Percentiles rank a stretch among this genome's conserved stretches.
These are phyloP conservation scores for Mycena kentingensis DNA, from an alignment of 768 basidiomycete genomes.

Conservation along the genomic window DNA sequence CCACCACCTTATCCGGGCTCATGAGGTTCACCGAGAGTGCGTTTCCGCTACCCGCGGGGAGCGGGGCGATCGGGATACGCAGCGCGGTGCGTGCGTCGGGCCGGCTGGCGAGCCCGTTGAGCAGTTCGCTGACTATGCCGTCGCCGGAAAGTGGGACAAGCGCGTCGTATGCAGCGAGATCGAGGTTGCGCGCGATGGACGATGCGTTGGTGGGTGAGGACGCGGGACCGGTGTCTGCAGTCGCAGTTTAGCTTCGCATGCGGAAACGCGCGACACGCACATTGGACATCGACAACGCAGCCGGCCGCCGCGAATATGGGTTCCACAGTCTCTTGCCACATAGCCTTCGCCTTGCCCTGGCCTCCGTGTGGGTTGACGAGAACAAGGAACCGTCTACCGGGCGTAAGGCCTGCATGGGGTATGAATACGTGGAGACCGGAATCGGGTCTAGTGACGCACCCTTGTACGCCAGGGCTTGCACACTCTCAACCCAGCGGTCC, in stretches of 20 bases:
- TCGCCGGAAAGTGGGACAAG: constrained; percentile 59
- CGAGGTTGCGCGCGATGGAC: constrained; percentile 43
- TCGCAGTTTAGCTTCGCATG: background rate
- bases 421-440: background rate
- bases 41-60: constrained; percentile 62
- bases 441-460: background rate
- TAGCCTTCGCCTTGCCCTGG: constrained; percentile 49
- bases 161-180: constrained; percentile 48
- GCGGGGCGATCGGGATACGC: constrained; percentile 50
- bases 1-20: constrained; percentile 49
- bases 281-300: constrained; percentile 45
- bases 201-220: constrained; percentile 45
- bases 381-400: constrained; percentile 45
- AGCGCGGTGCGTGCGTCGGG: constrained; percentile 46
- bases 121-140: constrained; percentile 58
- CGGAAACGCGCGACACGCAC: constrained; percentile 34
- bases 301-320: constrained; percentile 57
- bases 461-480: constrained; percentile 16
- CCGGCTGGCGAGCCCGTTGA: constrained; percentile 58
- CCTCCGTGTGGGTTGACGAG: constrained; percentile 62
- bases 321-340: constrained; percentile 45
- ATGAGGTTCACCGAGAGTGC: constrained; percentile 57
- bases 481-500: constrained; percentile 15
- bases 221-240: constrained; percentile 16
- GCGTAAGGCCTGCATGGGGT: constrained; percentile 36